These are phyloP conservation scores for Eremochloa ophiuroides DNA, from an alignment of 176 grass and related monocot species.

Conservation along the genomic window DNA sequence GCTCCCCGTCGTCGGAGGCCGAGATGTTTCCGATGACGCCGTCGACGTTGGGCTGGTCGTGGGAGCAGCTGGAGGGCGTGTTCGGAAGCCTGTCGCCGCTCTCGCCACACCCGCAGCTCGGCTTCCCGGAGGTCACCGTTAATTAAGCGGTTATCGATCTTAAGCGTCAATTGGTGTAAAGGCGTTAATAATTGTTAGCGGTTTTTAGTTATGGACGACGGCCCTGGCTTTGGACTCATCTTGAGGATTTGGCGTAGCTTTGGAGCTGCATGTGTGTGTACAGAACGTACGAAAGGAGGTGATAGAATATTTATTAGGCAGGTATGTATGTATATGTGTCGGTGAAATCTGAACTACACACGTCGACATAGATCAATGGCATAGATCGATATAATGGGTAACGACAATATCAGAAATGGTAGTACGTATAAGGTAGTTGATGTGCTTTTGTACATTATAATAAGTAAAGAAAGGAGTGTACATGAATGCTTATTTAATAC, in stretches of 20 bases:
- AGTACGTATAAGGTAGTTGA: neutral
- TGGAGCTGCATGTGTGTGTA: conserved; percentile 32
- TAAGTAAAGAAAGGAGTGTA: conserved; percentile 1
- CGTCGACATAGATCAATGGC: neutral
- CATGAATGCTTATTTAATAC: neutral
- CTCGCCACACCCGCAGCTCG: conserved; percentile 40
- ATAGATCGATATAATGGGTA: neutral
- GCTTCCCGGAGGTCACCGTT: conserved; percentile 48
- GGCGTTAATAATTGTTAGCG: conserved; percentile 15
- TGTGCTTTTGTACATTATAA: conserved; percentile 43
- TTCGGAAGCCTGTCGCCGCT: conserved; percentile 47
- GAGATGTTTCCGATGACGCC: conserved; percentile 40
- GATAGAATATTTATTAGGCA: conserved; percentile 37
- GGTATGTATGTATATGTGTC: neutral
- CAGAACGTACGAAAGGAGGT: neutral
- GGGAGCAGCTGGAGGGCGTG: conserved; percentile 34
- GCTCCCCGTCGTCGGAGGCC: neutral
- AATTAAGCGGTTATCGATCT: conserved; percentile 3
- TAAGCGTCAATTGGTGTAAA: conserved; percentile 25
- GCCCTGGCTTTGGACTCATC: conserved; percentile 46
- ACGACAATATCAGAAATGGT: conserved; percentile 2
- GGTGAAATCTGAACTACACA: neutral
- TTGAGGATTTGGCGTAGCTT: conserved; percentile 24
- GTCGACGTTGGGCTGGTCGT: conserved; percentile 24
- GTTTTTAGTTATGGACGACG: conserved; percentile 39